These are phyloP conservation scores for Dictyostelium purpureum DNA, from an alignment of 78 protist species.

Conservation along the genomic window DNA sequence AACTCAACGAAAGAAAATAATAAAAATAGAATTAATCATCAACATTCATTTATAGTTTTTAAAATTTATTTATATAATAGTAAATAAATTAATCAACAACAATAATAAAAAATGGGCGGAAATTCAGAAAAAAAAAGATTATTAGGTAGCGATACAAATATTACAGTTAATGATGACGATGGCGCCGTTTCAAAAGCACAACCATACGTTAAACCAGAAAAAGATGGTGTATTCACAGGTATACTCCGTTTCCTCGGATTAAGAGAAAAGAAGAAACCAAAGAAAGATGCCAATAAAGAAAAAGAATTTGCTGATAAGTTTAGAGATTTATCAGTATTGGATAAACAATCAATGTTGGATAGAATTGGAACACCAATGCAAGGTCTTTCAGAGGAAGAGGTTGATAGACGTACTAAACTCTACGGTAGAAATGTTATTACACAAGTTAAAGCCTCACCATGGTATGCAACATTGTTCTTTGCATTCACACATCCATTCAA, in stretches of 20 bases:
- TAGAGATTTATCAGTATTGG: slow-evolving; percentile 36
- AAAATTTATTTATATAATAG: too few species aligned
- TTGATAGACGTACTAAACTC: slow-evolving; percentile 27
- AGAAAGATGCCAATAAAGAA: slow-evolving; percentile 59
- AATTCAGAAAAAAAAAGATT: background rate
- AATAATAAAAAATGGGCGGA: background rate
- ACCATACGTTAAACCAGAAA: background rate
- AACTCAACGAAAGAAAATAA: too few species aligned
- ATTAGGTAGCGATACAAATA: background rate
- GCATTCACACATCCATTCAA: slow-evolving; percentile 79
- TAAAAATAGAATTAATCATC: too few species aligned
- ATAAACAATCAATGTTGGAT: slow-evolving; percentile 13
- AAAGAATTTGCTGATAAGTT: slow-evolving; percentile 35
- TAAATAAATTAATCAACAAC: too few species aligned
- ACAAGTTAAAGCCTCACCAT: slow-evolving; percentile 50
- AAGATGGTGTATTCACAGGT: background rate
- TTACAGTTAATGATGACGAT: slow-evolving; percentile 20
- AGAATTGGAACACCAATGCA: background rate
- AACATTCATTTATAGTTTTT: too few species aligned
- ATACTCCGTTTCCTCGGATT: slow-evolving; percentile 12
- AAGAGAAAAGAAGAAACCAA: slow-evolving; percentile 34
- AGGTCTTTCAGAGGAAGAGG: slow-evolving; percentile 67
- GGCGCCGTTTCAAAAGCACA: background rate
- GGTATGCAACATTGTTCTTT: slow-evolving; percentile 48
- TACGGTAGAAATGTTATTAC: slow-evolving; percentile 68